A percentile compares a stretch with the other conserved stretches of the same genome.
phyloP scores from a whole-genome alignment of 345 rosid species.

The Eucalyptus viminalis region DNA sequence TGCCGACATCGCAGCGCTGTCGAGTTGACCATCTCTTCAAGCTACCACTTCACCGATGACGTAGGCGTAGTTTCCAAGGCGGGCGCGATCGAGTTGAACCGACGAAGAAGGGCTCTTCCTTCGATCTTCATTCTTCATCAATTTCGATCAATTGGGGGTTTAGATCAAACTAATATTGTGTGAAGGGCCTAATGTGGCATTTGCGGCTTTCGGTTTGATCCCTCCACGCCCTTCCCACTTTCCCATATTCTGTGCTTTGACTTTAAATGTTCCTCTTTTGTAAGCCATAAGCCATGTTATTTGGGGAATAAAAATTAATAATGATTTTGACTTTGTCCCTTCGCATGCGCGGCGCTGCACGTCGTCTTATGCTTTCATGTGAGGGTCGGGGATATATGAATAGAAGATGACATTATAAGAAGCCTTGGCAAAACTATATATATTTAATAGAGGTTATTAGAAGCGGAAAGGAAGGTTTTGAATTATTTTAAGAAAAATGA shows the following conservation, averaged over 20 bases:
- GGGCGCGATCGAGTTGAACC: neutral
- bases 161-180: neutral
- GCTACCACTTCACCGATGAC: neutral
- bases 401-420: no score
- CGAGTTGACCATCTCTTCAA: neutral
- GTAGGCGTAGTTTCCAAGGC: neutral
- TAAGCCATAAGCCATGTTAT: neutral
- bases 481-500: neutral
- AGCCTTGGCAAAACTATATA: neutral
- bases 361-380: neutral
- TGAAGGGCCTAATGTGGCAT: neutral
- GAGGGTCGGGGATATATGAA: neutral
- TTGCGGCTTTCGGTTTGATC: neutral
- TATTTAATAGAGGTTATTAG: neutral
- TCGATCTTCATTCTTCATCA: no score
- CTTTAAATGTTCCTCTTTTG: no score
- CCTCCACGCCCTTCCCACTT: neutral
- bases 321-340: neutral
- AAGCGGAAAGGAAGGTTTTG: neutral
- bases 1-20: neutral
- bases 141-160: no score
- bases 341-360: neutral
- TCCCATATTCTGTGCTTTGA: neutral
- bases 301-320: neutral
- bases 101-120: neutral